Base-by-base conservation (phyloP, 805 yeast genomes). In the Saccharomycopsis babjevae region DNA sequence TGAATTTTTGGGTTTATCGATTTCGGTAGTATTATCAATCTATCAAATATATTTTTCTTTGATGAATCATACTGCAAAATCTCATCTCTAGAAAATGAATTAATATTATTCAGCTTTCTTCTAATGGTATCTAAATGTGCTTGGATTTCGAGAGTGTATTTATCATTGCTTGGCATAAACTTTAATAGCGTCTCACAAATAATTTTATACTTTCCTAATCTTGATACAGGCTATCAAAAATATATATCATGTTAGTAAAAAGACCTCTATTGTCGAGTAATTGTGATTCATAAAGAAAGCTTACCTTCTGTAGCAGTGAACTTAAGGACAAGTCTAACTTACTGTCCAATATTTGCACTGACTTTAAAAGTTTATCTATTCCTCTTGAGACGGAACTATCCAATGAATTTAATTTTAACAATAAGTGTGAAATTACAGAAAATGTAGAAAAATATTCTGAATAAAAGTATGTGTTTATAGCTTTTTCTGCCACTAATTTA, bases 321-420 rank as follows among this genome's bases (percentile, higher is more conserved):
- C 69, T 66, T 57, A 84, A 81, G 4, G 86, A 78, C 32, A 82
- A 71, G 67, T 84, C 88, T 66, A 76, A 60, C 22, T 65, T 62
- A 3, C 63, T 72, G 1, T 65, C 66, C 2, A 65, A 65, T 5
- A 77, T 75, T 63, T 80, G 81, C 1, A 79, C 71, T 0, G 77
- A 73, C 64, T 79, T 81, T 8, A 77, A 66, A 59, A 73, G 76
- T 10, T 59, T 67, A 38, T 76, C 71, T 72, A 70, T 70, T 25
- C 77, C 75, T 59, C 66, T 38, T 52, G 32, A 46, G 13, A 36
- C n/a, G 20, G 28, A 32, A 54, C 13, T 28, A 13, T 55, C 57
- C 22, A 52, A 60, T 62, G 34, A 64, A 65, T 63, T 69, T 62
- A 64, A 69, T 39, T 68, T 70, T 58, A 68, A 70, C 67, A 73